Evolutionary conservation across 495 filamentous ascomycete species (phyloP).

Genomic region (Tuber magnatum): DNA sequence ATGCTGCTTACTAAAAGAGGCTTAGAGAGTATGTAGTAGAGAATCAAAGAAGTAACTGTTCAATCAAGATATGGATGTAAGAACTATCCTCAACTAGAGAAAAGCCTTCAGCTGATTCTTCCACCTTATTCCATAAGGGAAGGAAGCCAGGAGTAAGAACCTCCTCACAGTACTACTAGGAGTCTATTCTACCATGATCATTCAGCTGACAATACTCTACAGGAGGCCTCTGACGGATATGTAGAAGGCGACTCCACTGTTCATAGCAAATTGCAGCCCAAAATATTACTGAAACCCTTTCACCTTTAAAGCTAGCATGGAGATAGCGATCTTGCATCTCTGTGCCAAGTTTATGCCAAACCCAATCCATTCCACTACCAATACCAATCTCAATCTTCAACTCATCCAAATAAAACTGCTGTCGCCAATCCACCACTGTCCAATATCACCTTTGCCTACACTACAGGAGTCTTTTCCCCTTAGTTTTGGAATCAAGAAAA

Average conservation of each 20-base stretch:
- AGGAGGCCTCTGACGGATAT: no score
- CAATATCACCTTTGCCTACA: neutral
- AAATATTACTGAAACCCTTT: neutral
- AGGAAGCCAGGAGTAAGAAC: no score
- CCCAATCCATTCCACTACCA: neutral
- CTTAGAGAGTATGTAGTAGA: no score
- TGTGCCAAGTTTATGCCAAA: neutral
- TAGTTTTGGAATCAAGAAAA: neutral
- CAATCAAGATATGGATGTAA: no score
- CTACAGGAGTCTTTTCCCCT: neutral
- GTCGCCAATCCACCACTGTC: neutral
- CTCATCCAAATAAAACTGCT: neutral
- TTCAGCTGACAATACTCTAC: no score
- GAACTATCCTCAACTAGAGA: no score
- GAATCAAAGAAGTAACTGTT: no score
- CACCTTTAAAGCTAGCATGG: conserved; percentile 6
- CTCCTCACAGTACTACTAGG: no score
- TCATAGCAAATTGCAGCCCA: neutral
- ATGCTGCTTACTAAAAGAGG: no score
- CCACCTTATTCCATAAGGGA: no score
- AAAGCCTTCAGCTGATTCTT: no score
- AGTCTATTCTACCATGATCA: no score
- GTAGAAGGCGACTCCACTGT: neutral
- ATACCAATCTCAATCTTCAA: conserved; percentile 3
- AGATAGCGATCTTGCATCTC: conserved; percentile 7